Percentiles rank a stretch among this genome's conserved stretches.
Conservation (phyloP, 2,329 filamentous ascomycete species). For the Aureobasidium leucospermi region DNA sequence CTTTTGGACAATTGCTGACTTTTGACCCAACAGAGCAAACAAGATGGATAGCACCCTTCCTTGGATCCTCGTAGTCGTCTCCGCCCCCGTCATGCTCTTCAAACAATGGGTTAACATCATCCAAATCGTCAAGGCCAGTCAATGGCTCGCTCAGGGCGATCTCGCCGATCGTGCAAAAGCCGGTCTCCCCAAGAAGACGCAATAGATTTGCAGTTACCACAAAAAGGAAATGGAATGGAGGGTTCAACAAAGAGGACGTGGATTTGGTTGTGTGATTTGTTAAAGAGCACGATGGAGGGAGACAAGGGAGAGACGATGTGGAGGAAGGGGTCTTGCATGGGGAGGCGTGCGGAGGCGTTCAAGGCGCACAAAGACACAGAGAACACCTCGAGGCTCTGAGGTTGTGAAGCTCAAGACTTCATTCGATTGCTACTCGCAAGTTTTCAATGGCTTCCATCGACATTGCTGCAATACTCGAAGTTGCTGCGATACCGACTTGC, state of each 20-base stretch:
- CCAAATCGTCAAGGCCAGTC: slow-evolving; percentile 87
- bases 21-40: slow-evolving; percentile 54
- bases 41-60: slow-evolving; percentile 60
- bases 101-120: slow-evolving; percentile 95
- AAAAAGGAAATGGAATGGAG: neutral
- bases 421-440: no score
- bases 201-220: neutral
- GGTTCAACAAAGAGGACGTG: neutral
- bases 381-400: no score
- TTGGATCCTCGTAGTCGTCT: slow-evolving; percentile 74
- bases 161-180: slow-evolving; percentile 50
- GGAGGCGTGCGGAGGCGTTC: no score
- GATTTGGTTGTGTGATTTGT: no score
- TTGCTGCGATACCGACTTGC: no score
- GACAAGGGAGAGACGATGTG: no score
- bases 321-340: no score
- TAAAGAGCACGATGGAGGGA: no score
- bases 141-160: slow-evolving; percentile 91
- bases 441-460: no score
- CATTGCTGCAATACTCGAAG: no score
- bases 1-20: neutral
- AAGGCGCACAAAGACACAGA: no score
- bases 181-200: slow-evolving; percentile 21
- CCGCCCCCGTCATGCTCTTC: slow-evolving; percentile 76
- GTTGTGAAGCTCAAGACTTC: no score